Evolutionary conservation across 768 basidiomycete genomes (phyloP).

Genomic region (Tremella yokohamensis): DNA sequence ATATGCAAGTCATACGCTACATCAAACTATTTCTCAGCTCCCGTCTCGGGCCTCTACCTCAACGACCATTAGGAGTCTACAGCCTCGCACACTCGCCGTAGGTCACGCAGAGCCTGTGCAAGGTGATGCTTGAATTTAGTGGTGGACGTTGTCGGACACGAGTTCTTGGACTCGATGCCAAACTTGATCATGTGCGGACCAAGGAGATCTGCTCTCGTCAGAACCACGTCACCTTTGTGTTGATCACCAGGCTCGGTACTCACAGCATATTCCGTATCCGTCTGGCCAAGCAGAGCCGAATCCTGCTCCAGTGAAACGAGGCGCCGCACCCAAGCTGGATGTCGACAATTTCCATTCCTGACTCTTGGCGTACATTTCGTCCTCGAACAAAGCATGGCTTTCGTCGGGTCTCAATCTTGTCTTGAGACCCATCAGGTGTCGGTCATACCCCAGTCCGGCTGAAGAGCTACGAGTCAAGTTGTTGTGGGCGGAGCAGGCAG

Average conservation of each 20-base stretch:
- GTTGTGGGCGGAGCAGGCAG: constrained; percentile 69
- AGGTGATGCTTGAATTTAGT: constrained; percentile 63
- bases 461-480: constrained; percentile 71
- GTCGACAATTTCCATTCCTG: constrained; percentile 85
- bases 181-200: constrained; percentile 78
- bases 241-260: constrained; percentile 42
- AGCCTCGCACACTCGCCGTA: constrained; percentile 60
- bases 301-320: constrained; percentile 84
- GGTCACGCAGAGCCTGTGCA: constrained; percentile 63
- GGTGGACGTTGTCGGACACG: constrained; percentile 68
- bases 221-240: background rate
- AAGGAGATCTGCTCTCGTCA: constrained; percentile 65
- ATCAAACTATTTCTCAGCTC: no score
- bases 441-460: constrained; percentile 78
- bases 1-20: no score
- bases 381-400: constrained; percentile 65
- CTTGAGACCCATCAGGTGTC: constrained; percentile 81
- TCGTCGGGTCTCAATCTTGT: constrained; percentile 63
- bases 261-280: constrained; percentile 93
- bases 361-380: constrained; percentile 69
- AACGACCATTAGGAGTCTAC: constrained; percentile 9
- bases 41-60: no score
- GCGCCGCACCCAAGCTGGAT: constrained; percentile 80
- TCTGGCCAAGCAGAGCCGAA: constrained; percentile 78
- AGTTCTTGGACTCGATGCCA: constrained; percentile 85